Conservation (phyloP, 805 yeast genomes). For the Barnettozyma pratensis region DNA sequence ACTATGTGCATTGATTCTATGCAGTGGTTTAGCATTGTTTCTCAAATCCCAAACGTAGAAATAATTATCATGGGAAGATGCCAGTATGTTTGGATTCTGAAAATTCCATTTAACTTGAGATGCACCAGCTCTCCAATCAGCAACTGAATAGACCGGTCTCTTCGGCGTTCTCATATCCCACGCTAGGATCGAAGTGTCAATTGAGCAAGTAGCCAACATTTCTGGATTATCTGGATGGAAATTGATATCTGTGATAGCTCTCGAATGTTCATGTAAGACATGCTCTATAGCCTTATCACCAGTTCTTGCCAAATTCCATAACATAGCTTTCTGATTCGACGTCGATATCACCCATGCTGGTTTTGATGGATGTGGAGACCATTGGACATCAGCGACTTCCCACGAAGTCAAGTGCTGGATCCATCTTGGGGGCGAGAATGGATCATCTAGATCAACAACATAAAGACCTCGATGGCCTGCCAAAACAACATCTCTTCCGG, state of each 20-base stretch:
- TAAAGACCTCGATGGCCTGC: constrained; percentile 81
- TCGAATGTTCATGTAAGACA: constrained; percentile 80
- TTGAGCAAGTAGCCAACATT: constrained; percentile 84
- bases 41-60: constrained; percentile 87
- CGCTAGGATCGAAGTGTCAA: constrained; percentile 78
- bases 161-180: constrained; percentile 90
- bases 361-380: constrained; percentile 88
- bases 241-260: constrained; percentile 95
- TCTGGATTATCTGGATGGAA: constrained; percentile 88
- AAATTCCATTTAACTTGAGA: constrained; percentile 94
- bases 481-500: constrained; percentile 87
- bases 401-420: constrained; percentile 87
- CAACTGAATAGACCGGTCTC: constrained; percentile 68
- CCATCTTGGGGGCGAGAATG: constrained; percentile 93
- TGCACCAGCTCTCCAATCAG: constrained; percentile 96
- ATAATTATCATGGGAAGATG: constrained; percentile 80
- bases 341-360: constrained; percentile 93
- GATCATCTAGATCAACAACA: constrained; percentile 92
- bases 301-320: constrained; percentile 80
- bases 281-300: constrained; percentile 76
- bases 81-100: constrained; percentile 67
- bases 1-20: constrained; percentile 66
- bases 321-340: constrained; percentile 89
- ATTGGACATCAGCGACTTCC: constrained; percentile 99
- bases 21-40: constrained; percentile 71